Conservation (phyloP, 2,329 filamentous ascomycete species). For the Apiospora marii region DNA sequence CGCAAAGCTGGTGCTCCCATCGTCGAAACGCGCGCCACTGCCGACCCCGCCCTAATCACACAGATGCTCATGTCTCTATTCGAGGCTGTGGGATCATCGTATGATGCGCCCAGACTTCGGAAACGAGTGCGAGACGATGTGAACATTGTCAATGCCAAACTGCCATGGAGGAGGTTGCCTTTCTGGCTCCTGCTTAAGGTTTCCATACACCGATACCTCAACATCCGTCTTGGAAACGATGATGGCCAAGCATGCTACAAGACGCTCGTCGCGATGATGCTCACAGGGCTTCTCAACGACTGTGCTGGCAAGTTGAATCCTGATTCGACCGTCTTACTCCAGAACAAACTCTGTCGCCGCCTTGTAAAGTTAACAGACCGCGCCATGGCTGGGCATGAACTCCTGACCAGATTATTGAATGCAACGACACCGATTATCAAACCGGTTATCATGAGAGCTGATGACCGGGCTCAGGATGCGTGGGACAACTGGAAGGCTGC, state of each 20-base stretch:
- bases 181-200: conserved; percentile 71
- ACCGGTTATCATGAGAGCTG: conserved; percentile 40
- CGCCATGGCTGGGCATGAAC: conserved; percentile 18
- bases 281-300: conserved; percentile 56
- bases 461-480: conserved; percentile 38
- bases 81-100: conserved; percentile 56
- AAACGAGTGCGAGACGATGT: conserved; percentile 73
- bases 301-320: conserved; percentile 35
- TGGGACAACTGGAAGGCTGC: conserved; percentile 52
- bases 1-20: conserved; percentile 41
- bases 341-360: conserved; percentile 62
- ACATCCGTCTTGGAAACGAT: conserved; percentile 47
- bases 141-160: conserved; percentile 47
- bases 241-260: conserved; percentile 63
- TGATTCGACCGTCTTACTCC: conserved; percentile 50
- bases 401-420: conserved; percentile 42
- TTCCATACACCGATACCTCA: conserved; percentile 47
- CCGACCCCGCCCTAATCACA: conserved; percentile 63
- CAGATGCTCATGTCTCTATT: conserved; percentile 68
- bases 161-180: conserved; percentile 69
- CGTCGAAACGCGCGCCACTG: conserved; percentile 64
- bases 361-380: conserved; percentile 59
- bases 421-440: conserved; percentile 40
- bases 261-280: conserved; percentile 57
- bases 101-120: conserved; percentile 48